These are phyloP conservation scores for Penicillium sp. DNA, from an alignment of 2,329 filamentous ascomycete genomes.

Conservation along the genomic window DNA sequence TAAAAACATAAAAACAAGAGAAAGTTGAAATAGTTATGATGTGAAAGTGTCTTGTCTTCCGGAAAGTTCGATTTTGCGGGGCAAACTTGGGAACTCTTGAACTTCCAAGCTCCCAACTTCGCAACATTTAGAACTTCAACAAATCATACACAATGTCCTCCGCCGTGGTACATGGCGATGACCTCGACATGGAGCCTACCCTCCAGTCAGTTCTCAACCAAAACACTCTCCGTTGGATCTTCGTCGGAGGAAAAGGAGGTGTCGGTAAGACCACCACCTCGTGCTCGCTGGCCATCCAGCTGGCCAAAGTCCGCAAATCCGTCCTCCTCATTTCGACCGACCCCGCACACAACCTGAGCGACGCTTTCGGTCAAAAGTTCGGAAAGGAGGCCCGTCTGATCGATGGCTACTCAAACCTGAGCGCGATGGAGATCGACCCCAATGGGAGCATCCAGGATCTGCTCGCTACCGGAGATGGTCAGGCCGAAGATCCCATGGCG, in stretches of 20 bases:
- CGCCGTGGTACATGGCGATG: constrained; percentile 54
- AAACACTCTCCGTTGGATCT: constrained; percentile 95
- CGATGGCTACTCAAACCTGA: constrained; percentile 88
- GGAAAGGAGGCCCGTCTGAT: constrained; percentile 95
- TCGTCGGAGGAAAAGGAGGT: constrained; percentile 96
- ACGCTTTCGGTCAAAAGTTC: constrained; percentile 98
- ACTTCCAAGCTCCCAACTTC: background rate
- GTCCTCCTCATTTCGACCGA: constrained; percentile 98
- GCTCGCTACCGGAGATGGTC: constrained; percentile 70
- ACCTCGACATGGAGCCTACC: constrained; percentile 76
- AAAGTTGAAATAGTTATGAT: background rate
- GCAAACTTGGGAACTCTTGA: constrained; percentile 19
- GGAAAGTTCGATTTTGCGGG: constrained; percentile 35
- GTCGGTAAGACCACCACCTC: constrained; percentile 99
- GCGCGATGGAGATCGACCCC: constrained; percentile 98
- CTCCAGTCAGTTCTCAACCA: constrained; percentile 95
- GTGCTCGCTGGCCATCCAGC: constrained; percentile 95
- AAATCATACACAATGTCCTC: constrained; percentile 38
- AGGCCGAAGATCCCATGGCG: constrained; percentile 63
- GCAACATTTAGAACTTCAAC: background rate
- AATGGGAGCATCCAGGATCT: constrained; percentile 97
- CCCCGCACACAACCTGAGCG: constrained; percentile 94
- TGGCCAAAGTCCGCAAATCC: constrained; percentile 89
- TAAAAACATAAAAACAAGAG: background rate
- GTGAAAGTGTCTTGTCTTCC: constrained; percentile 21